Base-by-base conservation (phyloP, 306 rosid genomes). In the Lagenaria siceraria region DNA sequence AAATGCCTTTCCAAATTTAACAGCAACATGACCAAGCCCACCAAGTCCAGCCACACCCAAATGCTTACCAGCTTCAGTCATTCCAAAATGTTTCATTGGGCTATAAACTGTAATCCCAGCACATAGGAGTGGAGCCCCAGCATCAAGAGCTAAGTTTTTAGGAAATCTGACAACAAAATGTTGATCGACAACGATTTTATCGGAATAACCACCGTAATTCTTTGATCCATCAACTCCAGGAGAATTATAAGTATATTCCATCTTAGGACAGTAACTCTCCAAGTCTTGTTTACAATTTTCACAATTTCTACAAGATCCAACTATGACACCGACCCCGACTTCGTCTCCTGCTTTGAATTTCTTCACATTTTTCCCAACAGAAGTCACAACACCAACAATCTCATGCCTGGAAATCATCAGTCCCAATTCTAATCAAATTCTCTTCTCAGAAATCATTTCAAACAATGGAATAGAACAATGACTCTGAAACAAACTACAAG, bases 11-110 rank as follows among this genome's bases (percentile, higher is more conserved):
- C 87, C 97, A 10, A 93, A 33, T 79, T 89, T 93, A 68, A 93
- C 89, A 15, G 98, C 98, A 71, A 93, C 84, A 80, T 93, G 97
- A 58, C 98, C 97, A 70, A 93, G 85, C 68, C 98, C 98, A 77
- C 98, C 98, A 58, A 93, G 98, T 55, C 97, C 97, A 13, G 89
- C 96, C 81, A 93, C 96, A 35, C 98, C 98, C 82, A 93, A 82
- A 82, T 91, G 96, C 83, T 88, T 90, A 24, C 98, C 96, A 0
- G 96, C 87, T 81, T 93, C 89, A 8, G 96, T 88, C 89, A 91
- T 88, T 72, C 98, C 96, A 83, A 88, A 93, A 79, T 87, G 90
- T 24, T 74, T 90, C 97, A 93, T 90, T 1, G 98, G 98, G 82
- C 98, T 93, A 78, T 91, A 91, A 53, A 90, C 89, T 48, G 98